A percentile compares a stretch with the other conserved stretches of the same genome.
Conservation (phyloP, 2,329 filamentous ascomycete genomes). For the Coleophoma cylindrospora region DNA sequence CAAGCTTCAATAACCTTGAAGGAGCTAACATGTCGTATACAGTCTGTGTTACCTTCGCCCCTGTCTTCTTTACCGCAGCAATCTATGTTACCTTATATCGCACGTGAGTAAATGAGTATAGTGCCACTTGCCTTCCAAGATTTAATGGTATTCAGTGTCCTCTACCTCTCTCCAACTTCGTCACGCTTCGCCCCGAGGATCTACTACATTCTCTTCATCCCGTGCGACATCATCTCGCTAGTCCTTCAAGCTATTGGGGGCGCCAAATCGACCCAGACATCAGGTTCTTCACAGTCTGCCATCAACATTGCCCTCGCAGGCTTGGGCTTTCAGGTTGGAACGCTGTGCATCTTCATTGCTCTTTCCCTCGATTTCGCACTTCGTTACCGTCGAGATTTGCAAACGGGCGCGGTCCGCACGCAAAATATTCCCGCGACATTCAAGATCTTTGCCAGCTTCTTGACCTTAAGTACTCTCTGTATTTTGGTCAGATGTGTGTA, state of each 20-base stretch:
- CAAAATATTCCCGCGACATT: not conserved
- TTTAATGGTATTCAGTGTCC: no score
- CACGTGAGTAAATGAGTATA: no score
- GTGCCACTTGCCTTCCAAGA: no score
- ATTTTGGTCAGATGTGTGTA: slow-evolving; percentile 13
- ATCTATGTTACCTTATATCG: no score
- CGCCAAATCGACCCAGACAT: slow-evolving; percentile 38
- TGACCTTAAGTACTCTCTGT: slow-evolving; percentile 4
- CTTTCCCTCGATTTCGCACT: slow-evolving; percentile 11
- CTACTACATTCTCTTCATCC: slow-evolving; percentile 55
- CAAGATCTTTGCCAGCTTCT: slow-evolving; percentile 5
- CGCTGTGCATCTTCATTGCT: slow-evolving; percentile 26
- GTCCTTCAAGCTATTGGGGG: slow-evolving; percentile 54
- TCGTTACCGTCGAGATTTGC: not conserved
- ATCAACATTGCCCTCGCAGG: slow-evolving; percentile 31
- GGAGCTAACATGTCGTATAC: no score
- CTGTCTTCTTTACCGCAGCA: no score
- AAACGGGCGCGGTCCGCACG: not conserved
- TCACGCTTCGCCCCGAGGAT: slow-evolving; percentile 37
- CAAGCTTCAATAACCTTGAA: no score
- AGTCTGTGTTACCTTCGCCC: no score
- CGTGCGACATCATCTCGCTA: slow-evolving; percentile 49
- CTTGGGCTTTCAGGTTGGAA: slow-evolving; percentile 29
- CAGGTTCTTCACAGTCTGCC: slow-evolving; percentile 20
- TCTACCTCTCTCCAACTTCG: no score